phyloP scores from a whole-genome alignment of 2,329 filamentous ascomycete genomes.

The Penicillium sp. region DNA sequence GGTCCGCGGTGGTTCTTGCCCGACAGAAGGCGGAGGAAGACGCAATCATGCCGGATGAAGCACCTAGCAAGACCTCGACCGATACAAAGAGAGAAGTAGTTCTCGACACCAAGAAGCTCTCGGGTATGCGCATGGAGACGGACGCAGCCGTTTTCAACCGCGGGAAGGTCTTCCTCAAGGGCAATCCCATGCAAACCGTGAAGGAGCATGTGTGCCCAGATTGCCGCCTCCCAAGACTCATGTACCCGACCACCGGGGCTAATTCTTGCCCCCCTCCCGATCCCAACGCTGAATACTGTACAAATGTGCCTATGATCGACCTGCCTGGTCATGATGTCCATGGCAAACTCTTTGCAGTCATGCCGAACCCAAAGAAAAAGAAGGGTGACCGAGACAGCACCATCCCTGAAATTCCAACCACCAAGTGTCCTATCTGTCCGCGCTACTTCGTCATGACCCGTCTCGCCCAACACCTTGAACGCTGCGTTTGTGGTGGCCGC shows the following conservation, averaged over 20 bases:
- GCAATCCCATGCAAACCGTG: conserved; percentile 51
- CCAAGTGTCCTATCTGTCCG: conserved; percentile 52
- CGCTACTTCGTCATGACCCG: conserved; percentile 53
- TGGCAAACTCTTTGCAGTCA: conserved; percentile 42
- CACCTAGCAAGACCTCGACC: conserved; percentile 25
- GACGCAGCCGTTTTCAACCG: conserved; percentile 46
- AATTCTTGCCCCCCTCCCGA: conserved; percentile 43
- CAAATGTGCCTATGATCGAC: conserved; percentile 50
- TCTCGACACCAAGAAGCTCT: conserved; percentile 31
- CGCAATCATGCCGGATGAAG: conserved; percentile 25
- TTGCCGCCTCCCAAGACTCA: conserved; percentile 52
- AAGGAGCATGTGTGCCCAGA: conserved; percentile 53
- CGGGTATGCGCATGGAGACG: conserved; percentile 40
- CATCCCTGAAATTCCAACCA: conserved; percentile 31
- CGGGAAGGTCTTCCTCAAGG: conserved; percentile 47
- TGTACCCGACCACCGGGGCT: conserved; percentile 48
- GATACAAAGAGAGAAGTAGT: conserved; percentile 28
- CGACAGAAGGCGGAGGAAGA: conserved; percentile 39
- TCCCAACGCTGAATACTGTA: conserved; percentile 50
- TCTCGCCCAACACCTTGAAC: conserved; percentile 54
- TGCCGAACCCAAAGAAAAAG: conserved; percentile 41
- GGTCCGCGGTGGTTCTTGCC: conserved; percentile 40
- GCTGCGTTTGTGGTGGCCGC: conserved; percentile 51
- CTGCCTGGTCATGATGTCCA: conserved; percentile 55
- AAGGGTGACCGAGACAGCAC: conserved; percentile 26